Evolutionary conservation across 257 asterid genomes (phyloP).

Genomic region (Sherardia arvensis): DNA sequence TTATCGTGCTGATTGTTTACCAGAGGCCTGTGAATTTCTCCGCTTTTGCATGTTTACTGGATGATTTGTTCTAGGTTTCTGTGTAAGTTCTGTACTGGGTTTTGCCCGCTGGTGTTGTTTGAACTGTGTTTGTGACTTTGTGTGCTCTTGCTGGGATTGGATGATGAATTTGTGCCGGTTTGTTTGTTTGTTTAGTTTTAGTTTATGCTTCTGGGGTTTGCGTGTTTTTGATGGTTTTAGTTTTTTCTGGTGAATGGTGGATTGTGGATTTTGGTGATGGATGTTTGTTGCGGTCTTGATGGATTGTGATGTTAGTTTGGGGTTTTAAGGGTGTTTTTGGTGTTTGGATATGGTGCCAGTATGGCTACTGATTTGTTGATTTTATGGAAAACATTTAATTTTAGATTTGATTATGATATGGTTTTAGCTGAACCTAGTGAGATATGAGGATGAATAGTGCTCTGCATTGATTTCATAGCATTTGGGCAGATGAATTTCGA

Average conservation of each 20-base stretch:
- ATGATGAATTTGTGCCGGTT: slow-evolving; percentile 12
- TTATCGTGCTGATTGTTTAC: neutral
- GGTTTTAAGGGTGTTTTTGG: neutral
- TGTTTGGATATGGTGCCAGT: neutral
- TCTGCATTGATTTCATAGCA: neutral
- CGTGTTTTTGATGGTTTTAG: neutral
- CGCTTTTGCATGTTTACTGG: neutral
- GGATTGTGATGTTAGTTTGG: neutral
- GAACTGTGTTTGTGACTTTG: neutral
- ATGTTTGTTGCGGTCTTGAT: neutral
- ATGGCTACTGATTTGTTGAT: neutral
- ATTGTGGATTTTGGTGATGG: neutral
- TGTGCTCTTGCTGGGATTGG: neutral
- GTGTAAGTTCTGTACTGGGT: slow-evolving; percentile 5
- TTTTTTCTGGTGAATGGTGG: neutral
- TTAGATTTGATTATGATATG: neutral
- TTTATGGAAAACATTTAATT: neutral
- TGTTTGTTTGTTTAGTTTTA: too few relatives aligned
- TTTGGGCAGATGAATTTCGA: neutral
- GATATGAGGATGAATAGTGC: neutral
- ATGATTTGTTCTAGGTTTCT: neutral
- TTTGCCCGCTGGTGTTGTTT: neutral
- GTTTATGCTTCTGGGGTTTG: neutral
- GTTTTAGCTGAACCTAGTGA: neutral
- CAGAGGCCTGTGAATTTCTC: neutral